Percentiles rank a stretch among this genome's conserved stretches.
Conservation (phyloP, 129 eudicot genomes). For the Gnaphalium uliginosum region DNA sequence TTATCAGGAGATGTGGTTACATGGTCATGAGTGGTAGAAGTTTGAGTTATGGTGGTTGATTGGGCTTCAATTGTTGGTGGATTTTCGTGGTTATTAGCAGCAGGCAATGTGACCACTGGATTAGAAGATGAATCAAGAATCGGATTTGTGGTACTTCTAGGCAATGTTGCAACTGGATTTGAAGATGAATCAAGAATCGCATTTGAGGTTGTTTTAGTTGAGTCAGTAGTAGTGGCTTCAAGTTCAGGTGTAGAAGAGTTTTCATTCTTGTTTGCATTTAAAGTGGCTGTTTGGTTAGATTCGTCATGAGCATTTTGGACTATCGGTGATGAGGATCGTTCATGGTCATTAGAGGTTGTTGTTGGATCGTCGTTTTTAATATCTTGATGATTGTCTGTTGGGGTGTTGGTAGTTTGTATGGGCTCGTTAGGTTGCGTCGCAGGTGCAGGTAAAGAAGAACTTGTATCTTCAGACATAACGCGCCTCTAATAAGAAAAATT, state of each 20-base stretch:
- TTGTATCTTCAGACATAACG: background rate
- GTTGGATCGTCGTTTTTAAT: slow-evolving; percentile 9
- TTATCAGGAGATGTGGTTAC: background rate
- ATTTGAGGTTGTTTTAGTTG: background rate
- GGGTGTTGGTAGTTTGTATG: background rate
- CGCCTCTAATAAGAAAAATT: too few relatives aligned
- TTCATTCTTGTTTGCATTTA: background rate
- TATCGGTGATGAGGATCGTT: background rate
- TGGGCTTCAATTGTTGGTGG: background rate
- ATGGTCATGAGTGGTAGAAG: background rate
- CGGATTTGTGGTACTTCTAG: background rate
- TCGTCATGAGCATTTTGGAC: background rate
- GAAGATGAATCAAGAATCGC: background rate
- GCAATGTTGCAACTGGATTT: too few relatives aligned
- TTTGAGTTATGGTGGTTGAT: background rate
- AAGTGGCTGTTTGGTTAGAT: background rate
- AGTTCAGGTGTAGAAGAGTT: background rate
- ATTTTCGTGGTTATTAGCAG: background rate
- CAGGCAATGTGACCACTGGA: too few relatives aligned
- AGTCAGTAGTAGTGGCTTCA: background rate
- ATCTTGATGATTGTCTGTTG: background rate
- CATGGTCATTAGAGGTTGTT: background rate
- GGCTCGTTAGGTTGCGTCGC: slow-evolving; percentile 5
- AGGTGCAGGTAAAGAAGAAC: slow-evolving; percentile 12
- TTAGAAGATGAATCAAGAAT: background rate